A percentile compares a stretch with the other conserved stretches of the same genome.
Conservation (phyloP, 1,284 basidiomycete species). For the Trichosporon coremiiforme region DNA sequence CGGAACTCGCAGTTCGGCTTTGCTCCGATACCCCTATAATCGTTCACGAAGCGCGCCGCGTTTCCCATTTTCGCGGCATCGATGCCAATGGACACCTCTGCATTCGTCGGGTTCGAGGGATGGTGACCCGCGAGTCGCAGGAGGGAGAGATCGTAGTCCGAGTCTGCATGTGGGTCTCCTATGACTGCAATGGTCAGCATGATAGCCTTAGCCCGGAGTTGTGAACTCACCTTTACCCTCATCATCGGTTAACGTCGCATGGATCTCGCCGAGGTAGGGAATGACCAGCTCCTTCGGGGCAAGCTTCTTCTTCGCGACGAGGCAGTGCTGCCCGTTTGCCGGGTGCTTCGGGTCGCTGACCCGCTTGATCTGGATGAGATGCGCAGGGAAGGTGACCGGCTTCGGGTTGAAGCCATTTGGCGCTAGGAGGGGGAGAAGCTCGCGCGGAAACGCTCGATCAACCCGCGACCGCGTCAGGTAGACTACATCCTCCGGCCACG, state of each 20-base stretch:
- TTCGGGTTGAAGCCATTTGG: constrained; percentile 30
- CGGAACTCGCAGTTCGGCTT: constrained; percentile 73
- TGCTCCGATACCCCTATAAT: constrained; percentile 71
- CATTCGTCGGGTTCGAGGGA: constrained; percentile 39
- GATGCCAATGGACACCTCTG: constrained; percentile 56
- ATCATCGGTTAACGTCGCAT: constrained; percentile 57
- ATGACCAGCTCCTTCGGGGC: constrained; percentile 68
- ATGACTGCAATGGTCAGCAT: neutral
- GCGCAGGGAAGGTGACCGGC: constrained; percentile 38
- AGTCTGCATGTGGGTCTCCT: constrained; percentile 40
- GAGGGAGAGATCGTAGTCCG: constrained; percentile 82
- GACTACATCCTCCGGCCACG: constrained; percentile 50
- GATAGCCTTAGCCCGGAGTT: neutral
- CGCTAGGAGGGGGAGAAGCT: constrained; percentile 38
- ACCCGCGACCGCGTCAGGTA: constrained; percentile 51
- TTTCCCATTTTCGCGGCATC: constrained; percentile 78
- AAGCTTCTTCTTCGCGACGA: constrained; percentile 76
- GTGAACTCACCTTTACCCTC: constrained; percentile 59
- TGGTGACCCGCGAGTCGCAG: constrained; percentile 58
- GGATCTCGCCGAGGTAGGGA: constrained; percentile 78
- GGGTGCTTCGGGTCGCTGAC: constrained; percentile 63
- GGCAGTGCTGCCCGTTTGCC: constrained; percentile 75
- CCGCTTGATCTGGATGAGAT: constrained; percentile 46
- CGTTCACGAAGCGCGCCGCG: constrained; percentile 83
- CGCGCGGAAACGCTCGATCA: constrained; percentile 45